Evolutionary conservation across 192 early-diverging fungal genomes (phyloP).

Genomic region (Backusella parvicylindrica): DNA sequence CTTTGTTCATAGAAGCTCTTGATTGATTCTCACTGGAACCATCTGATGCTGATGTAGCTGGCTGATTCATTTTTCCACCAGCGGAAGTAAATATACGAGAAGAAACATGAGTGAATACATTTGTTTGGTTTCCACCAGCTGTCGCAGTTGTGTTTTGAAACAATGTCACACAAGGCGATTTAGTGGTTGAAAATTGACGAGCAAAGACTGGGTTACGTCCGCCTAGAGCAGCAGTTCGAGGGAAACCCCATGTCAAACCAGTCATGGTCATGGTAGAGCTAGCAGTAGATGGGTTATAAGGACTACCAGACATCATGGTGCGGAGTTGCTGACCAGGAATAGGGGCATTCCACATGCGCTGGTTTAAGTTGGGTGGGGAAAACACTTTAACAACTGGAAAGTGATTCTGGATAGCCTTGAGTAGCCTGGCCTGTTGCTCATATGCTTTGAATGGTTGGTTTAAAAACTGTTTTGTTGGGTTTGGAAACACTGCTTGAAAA

Average conservation of each 20-base stretch:
- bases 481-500: neutral
- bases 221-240: neutral
- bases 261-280: neutral
- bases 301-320: conserved; percentile 1
- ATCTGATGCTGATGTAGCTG: neutral
- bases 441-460: neutral
- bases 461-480: neutral
- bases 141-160: conserved; percentile 7
- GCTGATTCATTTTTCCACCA: neutral
- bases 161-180: neutral
- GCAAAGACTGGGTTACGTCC: neutral
- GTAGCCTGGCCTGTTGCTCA: neutral
- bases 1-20: neutral
- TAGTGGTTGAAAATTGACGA: conserved; percentile 13
- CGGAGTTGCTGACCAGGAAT: conserved; percentile 4
- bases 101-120: conserved; percentile 17
- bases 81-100: conserved; percentile 25
- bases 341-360: neutral
- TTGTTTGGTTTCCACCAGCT: neutral
- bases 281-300: neutral
- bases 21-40: neutral
- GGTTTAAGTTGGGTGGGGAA: neutral
- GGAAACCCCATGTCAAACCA: conserved; percentile 17
- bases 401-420: conserved; percentile 1
- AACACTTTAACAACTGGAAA: conserved; percentile 10